Percentiles rank a stretch among this genome's conserved stretches.
These are phyloP conservation scores for Sparassis latifolia DNA, from an alignment of 1,284 basidiomycete species.

Conservation along the genomic window DNA sequence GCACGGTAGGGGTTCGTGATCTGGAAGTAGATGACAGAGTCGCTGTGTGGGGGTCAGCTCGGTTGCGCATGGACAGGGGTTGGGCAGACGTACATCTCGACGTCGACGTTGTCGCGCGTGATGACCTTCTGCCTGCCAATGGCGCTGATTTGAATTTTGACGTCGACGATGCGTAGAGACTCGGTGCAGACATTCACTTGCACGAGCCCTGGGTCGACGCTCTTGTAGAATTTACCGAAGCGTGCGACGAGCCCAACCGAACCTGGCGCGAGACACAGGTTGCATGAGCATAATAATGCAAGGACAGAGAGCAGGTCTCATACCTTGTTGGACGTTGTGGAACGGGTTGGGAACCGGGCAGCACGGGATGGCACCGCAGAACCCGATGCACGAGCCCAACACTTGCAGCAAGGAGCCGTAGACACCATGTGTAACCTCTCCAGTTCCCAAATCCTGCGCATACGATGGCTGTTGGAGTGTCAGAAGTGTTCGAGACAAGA, in stretches of 20 bases:
- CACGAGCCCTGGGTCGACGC: constrained; percentile 89
- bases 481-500: not conserved
- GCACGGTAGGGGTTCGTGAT: constrained; percentile 84
- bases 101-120: constrained; percentile 85
- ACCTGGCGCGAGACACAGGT: constrained; percentile 33
- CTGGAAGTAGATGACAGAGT: constrained; percentile 90
- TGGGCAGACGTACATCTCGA: constrained; percentile 57
- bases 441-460: constrained; percentile 78
- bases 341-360: constrained; percentile 78
- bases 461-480: constrained; percentile 62
- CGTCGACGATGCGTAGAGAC: constrained; percentile 77
- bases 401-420: constrained; percentile 80
- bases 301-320: constrained; percentile 2
- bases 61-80: not conserved
- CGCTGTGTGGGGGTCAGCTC: constrained; percentile 37
- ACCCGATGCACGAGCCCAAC: constrained; percentile 52
- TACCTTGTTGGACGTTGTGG: constrained; percentile 76
- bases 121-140: constrained; percentile 86
- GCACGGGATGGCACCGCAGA: constrained; percentile 80
- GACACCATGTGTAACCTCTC: constrained; percentile 75
- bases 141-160: constrained; percentile 88
- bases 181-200: constrained; percentile 94
- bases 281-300: constrained; percentile 4
- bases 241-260: constrained; percentile 87
- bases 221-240: constrained; percentile 93